These are phyloP conservation scores for Takashimella koratensis DNA, from an alignment of 1,284 basidiomycete genomes.

Conservation along the genomic window DNA sequence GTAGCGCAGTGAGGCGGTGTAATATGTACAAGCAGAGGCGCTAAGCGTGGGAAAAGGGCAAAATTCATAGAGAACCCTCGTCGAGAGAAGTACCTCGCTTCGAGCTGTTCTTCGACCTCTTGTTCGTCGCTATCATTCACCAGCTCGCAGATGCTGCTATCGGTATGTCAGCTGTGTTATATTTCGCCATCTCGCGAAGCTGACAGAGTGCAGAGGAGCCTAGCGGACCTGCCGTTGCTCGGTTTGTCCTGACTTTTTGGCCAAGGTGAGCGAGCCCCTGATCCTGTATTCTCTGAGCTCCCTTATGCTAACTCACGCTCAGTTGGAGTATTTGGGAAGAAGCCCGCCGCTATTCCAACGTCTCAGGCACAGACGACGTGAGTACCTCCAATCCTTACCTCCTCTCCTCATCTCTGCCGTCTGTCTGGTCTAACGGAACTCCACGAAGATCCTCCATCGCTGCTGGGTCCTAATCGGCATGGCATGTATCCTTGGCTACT, in stretches of 20 bases:
- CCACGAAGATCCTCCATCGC: constrained; percentile 38
- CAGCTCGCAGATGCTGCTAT: constrained; percentile 46
- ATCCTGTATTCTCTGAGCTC: neutral
- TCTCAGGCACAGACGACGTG: constrained; percentile 45
- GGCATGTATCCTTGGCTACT: constrained; percentile 44
- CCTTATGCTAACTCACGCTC: neutral
- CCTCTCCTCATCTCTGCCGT: neutral
- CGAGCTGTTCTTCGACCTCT: constrained; percentile 51
- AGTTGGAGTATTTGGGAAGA: constrained; percentile 49
- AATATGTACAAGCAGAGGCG: neutral
- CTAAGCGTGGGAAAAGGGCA: constrained; percentile 12
- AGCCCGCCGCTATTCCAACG: constrained; percentile 45
- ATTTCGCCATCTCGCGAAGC: neutral
- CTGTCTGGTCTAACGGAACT: neutral
- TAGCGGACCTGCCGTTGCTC: constrained; percentile 23
- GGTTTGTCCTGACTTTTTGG: constrained; percentile 39
- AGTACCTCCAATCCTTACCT: no score
- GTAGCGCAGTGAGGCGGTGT: no score
- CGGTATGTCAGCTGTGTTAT: constrained; percentile 10
- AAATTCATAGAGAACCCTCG: constrained; percentile 27
- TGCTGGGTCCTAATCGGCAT: constrained; percentile 47
- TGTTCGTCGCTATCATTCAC: constrained; percentile 51
- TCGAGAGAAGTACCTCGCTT: constrained; percentile 34
- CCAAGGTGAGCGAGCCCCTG: constrained; percentile 26
- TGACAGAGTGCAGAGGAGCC: constrained; percentile 20